A percentile compares a stretch with the other conserved stretches of the same genome.
Conservation (phyloP, 148 eudicot genomes). For the Beta vulgaris region DNA sequence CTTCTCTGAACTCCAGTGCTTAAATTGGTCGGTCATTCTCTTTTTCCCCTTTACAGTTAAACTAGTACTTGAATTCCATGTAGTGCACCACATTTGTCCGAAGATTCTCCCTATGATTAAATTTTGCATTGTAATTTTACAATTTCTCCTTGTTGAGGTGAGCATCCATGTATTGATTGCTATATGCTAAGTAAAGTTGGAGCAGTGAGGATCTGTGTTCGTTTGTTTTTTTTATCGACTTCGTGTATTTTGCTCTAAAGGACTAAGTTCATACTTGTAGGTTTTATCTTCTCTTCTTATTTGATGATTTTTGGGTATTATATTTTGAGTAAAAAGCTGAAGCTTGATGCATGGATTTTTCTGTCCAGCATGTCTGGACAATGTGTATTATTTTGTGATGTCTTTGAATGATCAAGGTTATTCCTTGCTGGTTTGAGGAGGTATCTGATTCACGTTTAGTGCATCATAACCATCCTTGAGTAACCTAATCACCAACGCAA, state of each 20-base stretch:
- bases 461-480: too few relatives aligned
- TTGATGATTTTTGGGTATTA: neutral
- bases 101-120: conserved; percentile 22
- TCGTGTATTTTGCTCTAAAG: conserved; percentile 47
- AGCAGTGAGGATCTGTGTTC: conserved; percentile 34
- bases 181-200: conserved; percentile 34
- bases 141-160: conserved; percentile 23
- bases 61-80: conserved; percentile 27
- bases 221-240: conserved; percentile 30
- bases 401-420: neutral
- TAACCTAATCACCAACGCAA: too few relatives aligned
- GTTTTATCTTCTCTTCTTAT: conserved; percentile 10
- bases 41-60: conserved; percentile 6
- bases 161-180: conserved; percentile 38
- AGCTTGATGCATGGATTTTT: conserved; percentile 54
- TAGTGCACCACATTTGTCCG: conserved; percentile 16
- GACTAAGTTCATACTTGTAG: conserved; percentile 32
- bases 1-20: conserved; percentile 46
- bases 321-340: conserved; percentile 29
- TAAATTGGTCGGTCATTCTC: neutral
- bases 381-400: conserved; percentile 18
- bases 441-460: too few relatives aligned
- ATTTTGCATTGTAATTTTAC: conserved; percentile 8
- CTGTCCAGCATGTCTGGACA: conserved; percentile 33
- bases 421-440: neutral